A percentile compares a stretch with the other conserved stretches of the same genome.
Evolutionary conservation across 257 asterid species (phyloP).

Genomic region (Catharanthus roseus): DNA sequence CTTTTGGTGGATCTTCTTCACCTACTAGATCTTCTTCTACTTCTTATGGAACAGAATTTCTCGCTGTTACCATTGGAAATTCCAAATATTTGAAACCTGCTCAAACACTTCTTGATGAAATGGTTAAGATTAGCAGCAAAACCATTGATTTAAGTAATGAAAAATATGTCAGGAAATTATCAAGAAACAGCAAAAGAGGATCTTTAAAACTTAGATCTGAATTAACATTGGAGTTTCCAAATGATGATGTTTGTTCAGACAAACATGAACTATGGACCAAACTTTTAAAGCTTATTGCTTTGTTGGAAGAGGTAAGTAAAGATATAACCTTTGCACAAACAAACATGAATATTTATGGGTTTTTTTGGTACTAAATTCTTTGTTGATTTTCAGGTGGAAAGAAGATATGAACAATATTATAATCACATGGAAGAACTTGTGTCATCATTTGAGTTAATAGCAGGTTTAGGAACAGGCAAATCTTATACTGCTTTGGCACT

Average conservation of each 20-base stretch:
- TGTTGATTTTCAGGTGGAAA: constrained; percentile 51
- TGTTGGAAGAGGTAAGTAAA: constrained; percentile 63
- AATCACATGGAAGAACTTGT: constrained; percentile 57
- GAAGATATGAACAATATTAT: constrained; percentile 65
- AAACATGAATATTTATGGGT: too few species aligned
- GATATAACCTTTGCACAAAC: background rate
- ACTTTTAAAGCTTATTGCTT: constrained; percentile 56
- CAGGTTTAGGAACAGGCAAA: constrained; percentile 68
- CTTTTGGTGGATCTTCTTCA: constrained; percentile 21
- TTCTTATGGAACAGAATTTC: constrained; percentile 35
- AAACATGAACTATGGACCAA: constrained; percentile 41
- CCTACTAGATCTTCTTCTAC: constrained; percentile 31
- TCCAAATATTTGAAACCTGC: constrained; percentile 68
- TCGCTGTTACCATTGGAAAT: constrained; percentile 29
- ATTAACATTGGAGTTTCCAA: constrained; percentile 47
- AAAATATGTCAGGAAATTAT: constrained; percentile 39
- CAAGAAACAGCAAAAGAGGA: constrained; percentile 36
- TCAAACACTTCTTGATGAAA: constrained; percentile 69
- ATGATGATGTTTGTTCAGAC: constrained; percentile 33
- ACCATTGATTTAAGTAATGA: constrained; percentile 38
- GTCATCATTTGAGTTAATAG: constrained; percentile 60
- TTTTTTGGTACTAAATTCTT: too few species aligned
- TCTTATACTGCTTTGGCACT: constrained; percentile 80
- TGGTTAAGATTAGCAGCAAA: constrained; percentile 48
- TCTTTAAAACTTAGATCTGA: constrained; percentile 41